phyloP scores from a whole-genome alignment of 345 rosid species.

The Melaleuca quinquenervia region DNA sequence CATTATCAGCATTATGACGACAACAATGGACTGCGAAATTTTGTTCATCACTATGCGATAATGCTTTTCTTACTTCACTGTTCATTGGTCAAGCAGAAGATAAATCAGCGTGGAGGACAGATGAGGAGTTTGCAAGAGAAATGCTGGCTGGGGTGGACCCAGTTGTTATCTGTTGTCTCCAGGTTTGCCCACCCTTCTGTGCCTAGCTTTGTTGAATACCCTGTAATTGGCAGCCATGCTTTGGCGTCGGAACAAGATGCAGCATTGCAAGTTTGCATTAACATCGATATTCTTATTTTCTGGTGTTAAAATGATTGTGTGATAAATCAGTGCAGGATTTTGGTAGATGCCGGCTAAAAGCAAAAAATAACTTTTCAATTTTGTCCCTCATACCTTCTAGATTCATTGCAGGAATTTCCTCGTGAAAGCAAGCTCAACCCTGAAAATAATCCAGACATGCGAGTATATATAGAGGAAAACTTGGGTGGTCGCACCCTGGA shows the following conservation, averaged over 20 bases:
- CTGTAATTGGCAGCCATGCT: neutral
- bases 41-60: neutral
- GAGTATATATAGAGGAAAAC: slow-evolving; percentile 33
- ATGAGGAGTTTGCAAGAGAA: slow-evolving; percentile 75
- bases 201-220: neutral
- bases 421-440: slow-evolving; percentile 56
- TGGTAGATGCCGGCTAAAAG: neutral
- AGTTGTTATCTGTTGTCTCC: slow-evolving; percentile 40
- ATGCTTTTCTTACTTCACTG: neutral
- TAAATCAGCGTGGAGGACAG: slow-evolving; percentile 59
- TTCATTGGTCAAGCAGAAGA: slow-evolving; percentile 26
- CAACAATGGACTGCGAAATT: neutral
- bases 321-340: neutral
- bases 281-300: neutral
- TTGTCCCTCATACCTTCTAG: neutral
- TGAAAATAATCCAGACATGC: slow-evolving; percentile 32
- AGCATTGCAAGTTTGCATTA: neutral
- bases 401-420: slow-evolving; percentile 54
- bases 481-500: slow-evolving; percentile 40
- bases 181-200: slow-evolving; percentile 16
- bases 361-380: neutral
- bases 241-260: neutral
- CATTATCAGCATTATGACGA: neutral
- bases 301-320: neutral
- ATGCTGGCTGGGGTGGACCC: slow-evolving; percentile 80